A percentile compares a stretch with the other conserved stretches of the same genome.
phyloP scores from a whole-genome alignment of 1,139 yeast species.

The Blastobotrys persicus region DNA sequence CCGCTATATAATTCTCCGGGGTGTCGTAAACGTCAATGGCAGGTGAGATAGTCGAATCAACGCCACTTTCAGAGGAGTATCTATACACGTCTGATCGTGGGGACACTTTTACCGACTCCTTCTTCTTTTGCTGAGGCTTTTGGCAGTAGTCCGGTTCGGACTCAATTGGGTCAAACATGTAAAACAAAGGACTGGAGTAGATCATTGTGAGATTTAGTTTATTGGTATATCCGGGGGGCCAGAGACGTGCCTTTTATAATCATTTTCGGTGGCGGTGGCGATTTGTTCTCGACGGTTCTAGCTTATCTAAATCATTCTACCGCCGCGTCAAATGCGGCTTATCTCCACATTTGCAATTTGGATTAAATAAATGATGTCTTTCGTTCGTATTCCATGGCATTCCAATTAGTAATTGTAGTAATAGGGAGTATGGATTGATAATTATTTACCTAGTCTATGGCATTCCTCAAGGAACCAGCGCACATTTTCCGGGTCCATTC shows the following conservation, averaged over 20 bases:
- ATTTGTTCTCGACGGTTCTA: neutral
- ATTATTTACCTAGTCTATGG: slow-evolving; percentile 62
- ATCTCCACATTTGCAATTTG: neutral
- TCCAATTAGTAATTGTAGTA: neutral
- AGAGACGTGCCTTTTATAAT: neutral
- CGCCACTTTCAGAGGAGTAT: slow-evolving; percentile 31
- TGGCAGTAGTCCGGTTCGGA: neutral
- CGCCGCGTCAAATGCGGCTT: neutral
- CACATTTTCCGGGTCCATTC: slow-evolving; percentile 89
- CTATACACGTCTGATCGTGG: neutral
- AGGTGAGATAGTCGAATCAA: slow-evolving; percentile 40
- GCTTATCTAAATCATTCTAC: neutral
- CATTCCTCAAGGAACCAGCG: slow-evolving; percentile 83
- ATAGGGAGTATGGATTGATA: neutral
- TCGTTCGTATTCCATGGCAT: neutral
- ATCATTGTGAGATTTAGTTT: too few relatives aligned
- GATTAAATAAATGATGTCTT: neutral
- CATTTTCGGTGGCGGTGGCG: slow-evolving; percentile 6
- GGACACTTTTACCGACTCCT: neutral
- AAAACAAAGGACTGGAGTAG: slow-evolving; percentile 5
- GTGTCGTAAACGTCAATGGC: slow-evolving; percentile 53
- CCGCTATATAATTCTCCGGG: slow-evolving; percentile 44
- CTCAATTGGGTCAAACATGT: slow-evolving; percentile 1
- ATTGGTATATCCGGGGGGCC: neutral
- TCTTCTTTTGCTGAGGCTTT: neutral